Evolutionary conservation across 768 basidiomycete species (phyloP), one percentile per base, ranked within the genome.

Genomic region (Amanita phalloides): DNA sequence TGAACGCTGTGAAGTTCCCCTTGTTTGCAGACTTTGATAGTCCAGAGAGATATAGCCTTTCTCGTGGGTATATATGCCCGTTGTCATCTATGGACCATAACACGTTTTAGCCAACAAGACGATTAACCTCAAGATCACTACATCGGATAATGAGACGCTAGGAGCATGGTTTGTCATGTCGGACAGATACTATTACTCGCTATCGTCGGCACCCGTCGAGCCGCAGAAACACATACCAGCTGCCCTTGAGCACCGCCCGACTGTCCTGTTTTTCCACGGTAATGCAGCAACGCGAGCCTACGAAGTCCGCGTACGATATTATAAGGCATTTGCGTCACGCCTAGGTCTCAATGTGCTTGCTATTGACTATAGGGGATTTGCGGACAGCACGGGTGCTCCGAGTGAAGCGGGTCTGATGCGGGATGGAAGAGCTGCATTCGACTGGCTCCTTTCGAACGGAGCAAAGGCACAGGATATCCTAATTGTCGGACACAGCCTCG

Each of bases 281-380:
- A 95, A 95, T 55, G 85, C 83, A 0, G 93, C 74, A 0, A 91
- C 87, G 0, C 79, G 94, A 13, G 88, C 88, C 0, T 71, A 78
- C 5, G 56, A 68, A 1, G 75, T 72, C 38, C 85, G 94, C 9
- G 71, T 93, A n/a, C 74, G 72, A 14, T 74, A 82, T 36, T 90
- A 90, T 61, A 67, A 73, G 14, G 72, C 77, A 0, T 83, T 84
- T 60, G 74, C 86, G 0, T 76, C 82, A 2, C 76, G 84, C 1
- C 68, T 90, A 6, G 69, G 71, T 14, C 77, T 77, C 17, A 94
- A 94, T 63, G 83, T 96, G 11, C 69, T 97, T 23, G 82, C 81
- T 1, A 80, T 90, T 33, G 95, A 98, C 66, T 98, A 97, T 63
- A 80, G 94, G 45, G 94, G 94, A 1, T 98, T 86, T 59, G 95